These are phyloP conservation scores for Pseudoperonospora humuli DNA, from an alignment of 352 stramenopile genomes.

Conservation along the genomic window DNA sequence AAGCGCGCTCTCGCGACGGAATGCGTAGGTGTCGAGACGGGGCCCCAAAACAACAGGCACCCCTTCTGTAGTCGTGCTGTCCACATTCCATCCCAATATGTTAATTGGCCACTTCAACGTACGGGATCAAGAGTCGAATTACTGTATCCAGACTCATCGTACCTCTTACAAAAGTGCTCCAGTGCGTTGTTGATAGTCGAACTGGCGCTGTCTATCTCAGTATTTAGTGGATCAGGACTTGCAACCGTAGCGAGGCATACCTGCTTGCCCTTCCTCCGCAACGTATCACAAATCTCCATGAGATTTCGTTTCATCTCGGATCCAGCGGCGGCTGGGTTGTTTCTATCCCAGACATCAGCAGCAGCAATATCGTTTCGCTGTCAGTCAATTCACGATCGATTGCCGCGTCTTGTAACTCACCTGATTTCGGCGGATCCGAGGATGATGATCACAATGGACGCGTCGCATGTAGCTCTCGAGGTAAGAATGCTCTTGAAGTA, in stretches of 20 bases:
- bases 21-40: slow-evolving; percentile 65
- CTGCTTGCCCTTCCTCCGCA: slow-evolving; percentile 77
- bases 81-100: neutral
- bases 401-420: slow-evolving; percentile 14
- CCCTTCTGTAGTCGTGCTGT: slow-evolving; percentile 59
- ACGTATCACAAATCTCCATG: slow-evolving; percentile 61
- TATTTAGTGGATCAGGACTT: slow-evolving; percentile 32
- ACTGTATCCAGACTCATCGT: slow-evolving; percentile 1
- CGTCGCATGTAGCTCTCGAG: slow-evolving; percentile 44
- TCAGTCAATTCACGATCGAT: slow-evolving; percentile 1
- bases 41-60: slow-evolving; percentile 58
- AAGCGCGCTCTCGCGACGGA: slow-evolving; percentile 49
- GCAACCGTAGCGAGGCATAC: slow-evolving; percentile 63
- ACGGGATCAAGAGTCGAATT: neutral
- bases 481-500: slow-evolving; percentile 65
- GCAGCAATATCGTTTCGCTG: neutral
- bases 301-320: slow-evolving; percentile 51
- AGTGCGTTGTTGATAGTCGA: slow-evolving; percentile 53
- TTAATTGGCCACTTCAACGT: slow-evolving; percentile 11
- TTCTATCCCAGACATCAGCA: slow-evolving; percentile 14
- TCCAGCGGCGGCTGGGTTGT: slow-evolving; percentile 19
- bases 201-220: slow-evolving; percentile 25
- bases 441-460: slow-evolving; percentile 72
- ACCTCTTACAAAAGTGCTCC: slow-evolving; percentile 74
- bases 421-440: slow-evolving; percentile 62